These are phyloP conservation scores for Claviceps monticola DNA, from an alignment of 2,329 filamentous ascomycete genomes.

Conservation along the genomic window DNA sequence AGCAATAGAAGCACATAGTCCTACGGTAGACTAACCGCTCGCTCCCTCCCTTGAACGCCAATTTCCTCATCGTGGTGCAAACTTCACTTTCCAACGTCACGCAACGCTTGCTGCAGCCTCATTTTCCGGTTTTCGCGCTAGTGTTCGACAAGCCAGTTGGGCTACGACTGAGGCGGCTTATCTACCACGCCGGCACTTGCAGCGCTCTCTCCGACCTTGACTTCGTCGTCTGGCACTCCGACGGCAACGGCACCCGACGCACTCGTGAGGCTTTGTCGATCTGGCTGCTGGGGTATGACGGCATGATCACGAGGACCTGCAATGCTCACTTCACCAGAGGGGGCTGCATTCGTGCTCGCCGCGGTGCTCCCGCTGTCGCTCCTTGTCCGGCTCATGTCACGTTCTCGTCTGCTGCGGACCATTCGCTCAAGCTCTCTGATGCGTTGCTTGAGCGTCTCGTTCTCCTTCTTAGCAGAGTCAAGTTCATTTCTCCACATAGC, in stretches of 20 bases:
- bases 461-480: conserved; percentile 48
- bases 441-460: conserved; percentile 45
- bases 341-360: conserved; percentile 30
- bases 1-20: not conserved
- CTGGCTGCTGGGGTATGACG: conserved; percentile 15
- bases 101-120: not conserved
- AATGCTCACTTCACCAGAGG: conserved; percentile 26
- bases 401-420: conserved; percentile 33
- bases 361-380: conserved; percentile 42
- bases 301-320: conserved; percentile 29
- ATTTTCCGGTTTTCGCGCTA: not conserved
- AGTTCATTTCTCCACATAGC: conserved; percentile 45
- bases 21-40: not conserved
- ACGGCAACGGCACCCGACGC: conserved; percentile 31
- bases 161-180: conserved; percentile 1
- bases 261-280: conserved; percentile 32
- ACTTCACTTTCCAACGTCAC: not conserved
- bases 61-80: not conserved
- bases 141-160: not conserved
- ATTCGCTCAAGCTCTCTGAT: conserved; percentile 48
- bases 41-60: conserved; percentile 1
- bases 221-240: conserved; percentile 45
- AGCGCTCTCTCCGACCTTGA: conserved; percentile 48
- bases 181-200: conserved; percentile 27
- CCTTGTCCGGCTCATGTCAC: conserved; percentile 30